Percentiles rank a stretch among this genome's conserved stretches.
Conservation (phyloP, 2,329 filamentous ascomycete species). For the Aureobasidium melanogenum region DNA sequence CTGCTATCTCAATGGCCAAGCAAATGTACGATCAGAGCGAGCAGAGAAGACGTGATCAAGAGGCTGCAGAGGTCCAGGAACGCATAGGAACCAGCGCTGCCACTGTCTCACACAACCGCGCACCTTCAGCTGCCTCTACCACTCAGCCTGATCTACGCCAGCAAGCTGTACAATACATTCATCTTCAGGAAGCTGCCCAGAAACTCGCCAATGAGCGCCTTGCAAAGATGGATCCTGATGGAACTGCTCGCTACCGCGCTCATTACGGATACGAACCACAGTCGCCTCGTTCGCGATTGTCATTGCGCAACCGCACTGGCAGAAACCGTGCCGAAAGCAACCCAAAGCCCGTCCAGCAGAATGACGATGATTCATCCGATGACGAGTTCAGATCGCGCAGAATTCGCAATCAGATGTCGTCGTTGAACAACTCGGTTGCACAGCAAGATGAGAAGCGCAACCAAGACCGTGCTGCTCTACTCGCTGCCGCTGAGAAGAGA, state of each 20-base stretch:
- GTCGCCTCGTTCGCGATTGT: conserved; percentile 41
- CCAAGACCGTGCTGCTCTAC: conserved; percentile 63
- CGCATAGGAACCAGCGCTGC: conserved; percentile 21
- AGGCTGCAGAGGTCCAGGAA: background rate
- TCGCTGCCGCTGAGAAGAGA: conserved; percentile 75
- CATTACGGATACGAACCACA: conserved; percentile 61
- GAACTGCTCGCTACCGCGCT: conserved; percentile 55
- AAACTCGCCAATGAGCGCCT: conserved; percentile 77
- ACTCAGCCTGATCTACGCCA: conserved; percentile 42
- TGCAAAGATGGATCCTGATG: conserved; percentile 66
- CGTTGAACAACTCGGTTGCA: conserved; percentile 59
- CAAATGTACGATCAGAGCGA: conserved; percentile 66
- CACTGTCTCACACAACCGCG: conserved; percentile 23
- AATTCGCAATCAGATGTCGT: conserved; percentile 70
- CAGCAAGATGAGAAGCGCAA: conserved; percentile 68
- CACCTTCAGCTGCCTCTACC: conserved; percentile 23
- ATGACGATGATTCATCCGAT: conserved; percentile 39
- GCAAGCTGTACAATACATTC: conserved; percentile 44
- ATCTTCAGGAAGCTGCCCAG: conserved; percentile 78
- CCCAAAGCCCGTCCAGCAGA: conserved; percentile 15
- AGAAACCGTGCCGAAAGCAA: conserved; percentile 14
- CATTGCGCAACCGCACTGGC: conserved; percentile 17
- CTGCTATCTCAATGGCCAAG: conserved; percentile 81
- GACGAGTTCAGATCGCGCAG: conserved; percentile 62
- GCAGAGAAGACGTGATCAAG: conserved; percentile 50